Base-by-base conservation (phyloP, 192 early-diverging fungal genomes). In the Globomyces pollinis-pini region DNA sequence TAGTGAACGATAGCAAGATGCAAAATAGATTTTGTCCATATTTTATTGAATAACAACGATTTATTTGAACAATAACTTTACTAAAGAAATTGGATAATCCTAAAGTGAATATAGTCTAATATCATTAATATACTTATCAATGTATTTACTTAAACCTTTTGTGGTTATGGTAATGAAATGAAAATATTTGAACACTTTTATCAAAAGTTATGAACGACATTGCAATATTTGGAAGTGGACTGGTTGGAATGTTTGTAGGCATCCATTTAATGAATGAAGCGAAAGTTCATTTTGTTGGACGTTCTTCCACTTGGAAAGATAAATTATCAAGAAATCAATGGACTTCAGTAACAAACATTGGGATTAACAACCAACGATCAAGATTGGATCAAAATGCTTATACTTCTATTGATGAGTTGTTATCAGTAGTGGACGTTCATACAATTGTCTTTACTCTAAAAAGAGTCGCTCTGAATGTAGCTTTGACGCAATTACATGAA, bases 221-320 rank as follows among this genome's bases (percentile, higher is more conserved):
- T 24, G 38, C 63, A 7, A 49, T 72, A 13, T n/a, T 64, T 29
- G 73, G 73, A 2, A 56, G 63, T 20, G 73, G 73, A 16, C 57
- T 72, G 20, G 45, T 75, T 30, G 73, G 73, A 18, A 56, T 51
- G 18, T 75, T 68, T 60, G 49, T 72, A 5, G 69, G 65, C 29
- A 56, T 56, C 12, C 56, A 57, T 51, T 63, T 75, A 23, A 31
- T 16, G 26, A 8, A 20, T 21, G 24, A 57, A 44, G 28, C 15
- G 35, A 35, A 26, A 23, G 55, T 57, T 2, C 24, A 31, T 3
- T 57, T 57, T 5, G 5, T 57, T 3, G 55, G 55, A n/a, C 15
- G 55, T 2, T 21, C 16, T 13, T 30, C n/a, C 1, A 16, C 26
- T 31, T 57, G 55, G 55, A 26, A 57, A 20, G 20, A 47, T 20